A percentile compares a stretch with the other conserved stretches of the same genome.
These are phyloP conservation scores for Pseudogymnoascus sp. DNA, from an alignment of 2,329 filamentous ascomycete genomes.

Conservation along the genomic window DNA sequence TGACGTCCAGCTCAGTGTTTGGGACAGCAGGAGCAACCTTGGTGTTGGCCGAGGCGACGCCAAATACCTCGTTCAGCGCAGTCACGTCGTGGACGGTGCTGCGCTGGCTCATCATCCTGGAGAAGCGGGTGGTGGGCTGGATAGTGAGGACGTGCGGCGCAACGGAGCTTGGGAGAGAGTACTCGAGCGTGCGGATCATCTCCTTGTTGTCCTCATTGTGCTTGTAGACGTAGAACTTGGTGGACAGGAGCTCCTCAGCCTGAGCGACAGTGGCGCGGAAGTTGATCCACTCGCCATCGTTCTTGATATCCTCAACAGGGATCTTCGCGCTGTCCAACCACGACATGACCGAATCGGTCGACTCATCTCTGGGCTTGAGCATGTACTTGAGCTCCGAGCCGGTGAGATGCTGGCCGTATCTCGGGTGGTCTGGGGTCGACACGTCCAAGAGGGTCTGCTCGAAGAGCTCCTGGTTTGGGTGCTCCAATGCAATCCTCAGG, in stretches of 20 bases:
- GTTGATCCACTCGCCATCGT: conserved; percentile 30
- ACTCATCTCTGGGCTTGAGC: conserved; percentile 33
- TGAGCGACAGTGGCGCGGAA: conserved; percentile 21
- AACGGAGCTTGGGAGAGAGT: conserved; percentile 31
- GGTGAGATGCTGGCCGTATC: conserved; percentile 42
- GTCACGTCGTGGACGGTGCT: not conserved
- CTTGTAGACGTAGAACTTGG: conserved; percentile 24
- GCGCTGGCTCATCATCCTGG: conserved; percentile 11
- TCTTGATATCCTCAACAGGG: conserved; percentile 19
- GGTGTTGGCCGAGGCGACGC: conserved; percentile 8
- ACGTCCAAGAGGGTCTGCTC: conserved; percentile 24
- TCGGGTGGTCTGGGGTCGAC: conserved; percentile 38
- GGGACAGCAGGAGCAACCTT: not conserved
- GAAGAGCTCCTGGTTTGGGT: conserved; percentile 10
- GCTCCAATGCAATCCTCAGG: conserved; percentile 18
- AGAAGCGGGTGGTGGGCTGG: conserved; percentile 34
- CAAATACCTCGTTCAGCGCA: not conserved
- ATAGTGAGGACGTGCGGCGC: conserved; percentile 32
- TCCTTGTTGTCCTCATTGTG: conserved; percentile 17
- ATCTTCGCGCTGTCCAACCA: conserved; percentile 35
- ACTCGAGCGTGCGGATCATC: conserved; percentile 31
- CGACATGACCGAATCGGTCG: conserved; percentile 29
- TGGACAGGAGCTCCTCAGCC: conserved; percentile 23
- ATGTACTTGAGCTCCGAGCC: conserved; percentile 35
- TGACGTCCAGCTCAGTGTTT: conserved; percentile 16